Evolutionary conservation across 73 alveolate species (phyloP).

Genomic region (Symbiodinium natans): DNA sequence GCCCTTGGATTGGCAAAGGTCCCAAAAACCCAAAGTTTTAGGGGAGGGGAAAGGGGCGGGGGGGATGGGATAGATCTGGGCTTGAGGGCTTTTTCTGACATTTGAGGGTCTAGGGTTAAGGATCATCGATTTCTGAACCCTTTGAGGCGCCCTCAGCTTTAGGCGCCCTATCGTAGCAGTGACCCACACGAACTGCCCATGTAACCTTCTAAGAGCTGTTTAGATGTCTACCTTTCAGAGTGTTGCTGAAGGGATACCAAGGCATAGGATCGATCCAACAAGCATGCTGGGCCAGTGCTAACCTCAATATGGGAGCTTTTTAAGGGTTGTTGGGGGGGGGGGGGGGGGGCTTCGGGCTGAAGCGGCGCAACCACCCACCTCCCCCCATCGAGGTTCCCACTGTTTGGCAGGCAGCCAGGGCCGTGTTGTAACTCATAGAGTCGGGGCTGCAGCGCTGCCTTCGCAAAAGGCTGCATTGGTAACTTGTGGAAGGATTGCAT

Average conservation of each 20-base stretch:
- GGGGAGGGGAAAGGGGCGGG: background rate
- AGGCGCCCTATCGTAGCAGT: no score
- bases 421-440: slow-evolving; percentile 40
- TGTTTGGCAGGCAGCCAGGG: slow-evolving; percentile 15
- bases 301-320: no score
- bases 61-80: background rate
- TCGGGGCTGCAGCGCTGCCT: slow-evolving; percentile 20
- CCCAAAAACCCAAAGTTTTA: no score
- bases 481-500: background rate
- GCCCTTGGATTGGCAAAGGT: background rate
- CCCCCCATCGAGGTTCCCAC: background rate
- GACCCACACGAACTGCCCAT: no score
- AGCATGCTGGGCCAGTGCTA: no score
- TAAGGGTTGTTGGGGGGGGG: background rate
- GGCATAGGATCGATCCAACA: no score
- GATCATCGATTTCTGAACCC: no score
- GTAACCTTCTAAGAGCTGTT: background rate
- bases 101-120: background rate
- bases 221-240: background rate
- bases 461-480: background rate
- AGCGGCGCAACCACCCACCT: background rate
- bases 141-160: no score
- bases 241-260: no score
- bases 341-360: background rate
- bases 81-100: background rate